Evolutionary conservation across 2,329 filamentous ascomycete genomes (phyloP).

Genomic region (Fusarium sp.): DNA sequence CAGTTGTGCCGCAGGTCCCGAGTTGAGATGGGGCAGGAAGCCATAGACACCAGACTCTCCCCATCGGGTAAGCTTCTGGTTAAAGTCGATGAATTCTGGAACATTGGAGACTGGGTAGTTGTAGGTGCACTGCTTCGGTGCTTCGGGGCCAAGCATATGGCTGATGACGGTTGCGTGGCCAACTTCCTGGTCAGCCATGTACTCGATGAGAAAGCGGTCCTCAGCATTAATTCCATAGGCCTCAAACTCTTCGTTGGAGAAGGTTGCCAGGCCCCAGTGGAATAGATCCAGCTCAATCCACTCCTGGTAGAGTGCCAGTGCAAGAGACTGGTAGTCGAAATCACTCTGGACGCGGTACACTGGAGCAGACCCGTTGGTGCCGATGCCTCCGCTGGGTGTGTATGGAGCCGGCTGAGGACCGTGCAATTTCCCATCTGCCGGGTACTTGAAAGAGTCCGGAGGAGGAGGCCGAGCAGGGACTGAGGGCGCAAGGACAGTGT

Average conservation of each 20-base stretch:
- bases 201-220: constrained; percentile 77
- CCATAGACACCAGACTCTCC: constrained; percentile 86
- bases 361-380: constrained; percentile 81
- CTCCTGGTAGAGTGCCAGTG: constrained; percentile 82
- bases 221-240: constrained; percentile 75
- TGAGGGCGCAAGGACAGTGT: constrained; percentile 65
- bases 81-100: constrained; percentile 84
- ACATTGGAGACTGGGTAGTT: constrained; percentile 83
- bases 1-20: constrained; percentile 78
- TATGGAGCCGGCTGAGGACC: constrained; percentile 78
- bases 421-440: constrained; percentile 76
- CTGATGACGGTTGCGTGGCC: constrained; percentile 82
- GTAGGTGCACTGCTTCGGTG: constrained; percentile 82
- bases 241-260: constrained; percentile 76
- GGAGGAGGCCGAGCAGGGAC: constrained; percentile 69
- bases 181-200: constrained; percentile 82
- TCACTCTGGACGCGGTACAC: constrained; percentile 84
- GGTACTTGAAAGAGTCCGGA: constrained; percentile 75
- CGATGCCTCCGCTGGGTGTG: constrained; percentile 77
- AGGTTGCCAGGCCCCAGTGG: constrained; percentile 78
- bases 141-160: constrained; percentile 79
- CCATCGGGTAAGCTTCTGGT: constrained; percentile 85
- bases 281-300: constrained; percentile 89
- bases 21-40: constrained; percentile 82
- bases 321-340: constrained; percentile 84